Evolutionary conservation across 495 filamentous ascomycete genomes (phyloP).

Genomic region (Bathelium albidoporum): DNA sequence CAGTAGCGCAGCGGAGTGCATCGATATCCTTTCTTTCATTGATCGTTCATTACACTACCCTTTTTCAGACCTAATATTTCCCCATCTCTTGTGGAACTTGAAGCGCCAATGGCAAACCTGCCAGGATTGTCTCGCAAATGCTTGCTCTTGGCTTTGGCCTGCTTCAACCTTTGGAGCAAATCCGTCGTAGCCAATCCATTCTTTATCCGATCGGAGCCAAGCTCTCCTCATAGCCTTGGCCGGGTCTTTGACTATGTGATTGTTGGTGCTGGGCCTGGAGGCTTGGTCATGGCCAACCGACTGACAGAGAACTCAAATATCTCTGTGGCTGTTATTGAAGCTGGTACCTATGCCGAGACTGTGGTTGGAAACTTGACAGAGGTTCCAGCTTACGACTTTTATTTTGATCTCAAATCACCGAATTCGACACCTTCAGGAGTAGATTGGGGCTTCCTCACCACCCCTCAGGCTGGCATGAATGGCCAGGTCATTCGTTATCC

Average conservation of each 20-base stretch:
- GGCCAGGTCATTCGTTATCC: slow-evolving; percentile 19
- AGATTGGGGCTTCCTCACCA: slow-evolving; percentile 20
- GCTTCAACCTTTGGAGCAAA: too few relatives aligned
- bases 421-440: slow-evolving; percentile 12
- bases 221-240: too few relatives aligned
- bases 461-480: slow-evolving; percentile 9
- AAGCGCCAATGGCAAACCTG: too few relatives aligned
- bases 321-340: slow-evolving; percentile 12
- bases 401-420: slow-evolving; percentile 4
- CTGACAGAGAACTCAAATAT: neutral
- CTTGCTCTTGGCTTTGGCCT: too few relatives aligned
- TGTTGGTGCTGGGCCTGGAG: slow-evolving; percentile 14
- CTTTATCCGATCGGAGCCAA: too few relatives aligned
- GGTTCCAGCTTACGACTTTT: slow-evolving; percentile 9
- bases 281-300: neutral
- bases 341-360: slow-evolving; percentile 10
- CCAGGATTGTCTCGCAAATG: too few relatives aligned
- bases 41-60: too few relatives aligned
- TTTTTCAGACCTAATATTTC: too few relatives aligned
- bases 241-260: slow-evolving; percentile 18
- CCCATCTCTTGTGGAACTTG: too few relatives aligned
- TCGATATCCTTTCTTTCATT: too few relatives aligned
- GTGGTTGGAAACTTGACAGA: slow-evolving; percentile 6
- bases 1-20: too few relatives aligned
- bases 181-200: too few relatives aligned